A percentile compares a stretch with the other conserved stretches of the same genome.
phyloP scores from a whole-genome alignment of 352 stramenopile genomes.

The Phytophthora uliginosa region DNA sequence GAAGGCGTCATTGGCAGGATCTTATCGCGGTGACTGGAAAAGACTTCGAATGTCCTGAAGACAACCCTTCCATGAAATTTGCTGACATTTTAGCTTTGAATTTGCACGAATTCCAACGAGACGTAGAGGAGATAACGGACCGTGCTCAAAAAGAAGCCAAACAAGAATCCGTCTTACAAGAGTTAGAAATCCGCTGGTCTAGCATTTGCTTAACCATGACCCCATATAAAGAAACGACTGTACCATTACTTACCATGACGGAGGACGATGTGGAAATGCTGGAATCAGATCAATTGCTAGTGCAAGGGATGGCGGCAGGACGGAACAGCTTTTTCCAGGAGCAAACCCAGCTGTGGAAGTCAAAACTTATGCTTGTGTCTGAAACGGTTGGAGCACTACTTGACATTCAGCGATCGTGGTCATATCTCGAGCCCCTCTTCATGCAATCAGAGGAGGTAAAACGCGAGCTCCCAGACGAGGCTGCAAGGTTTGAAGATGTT shows the following conservation, averaged over 20 bases:
- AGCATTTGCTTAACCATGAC: slow-evolving; percentile 82
- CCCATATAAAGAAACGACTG: slow-evolving; percentile 88
- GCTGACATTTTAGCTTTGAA: slow-evolving; percentile 86
- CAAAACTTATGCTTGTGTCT: slow-evolving; percentile 71
- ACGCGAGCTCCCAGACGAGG: slow-evolving; percentile 93
- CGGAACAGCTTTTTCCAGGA: slow-evolving; percentile 79
- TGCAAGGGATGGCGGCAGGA: slow-evolving; percentile 94
- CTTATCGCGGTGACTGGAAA: slow-evolving; percentile 70
- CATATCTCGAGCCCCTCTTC: slow-evolving; percentile 96
- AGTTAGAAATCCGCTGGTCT: slow-evolving; percentile 86
- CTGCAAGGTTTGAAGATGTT: slow-evolving; percentile 89
- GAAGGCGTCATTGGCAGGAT: slow-evolving; percentile 78
- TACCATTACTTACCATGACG: slow-evolving; percentile 87
- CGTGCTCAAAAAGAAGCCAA: slow-evolving; percentile 93
- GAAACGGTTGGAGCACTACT: slow-evolving; percentile 91
- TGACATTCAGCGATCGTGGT: slow-evolving; percentile 97
- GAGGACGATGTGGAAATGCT: slow-evolving; percentile 97
- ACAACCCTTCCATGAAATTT: slow-evolving; percentile 78
- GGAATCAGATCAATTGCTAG: slow-evolving; percentile 95
- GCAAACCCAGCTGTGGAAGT: slow-evolving; percentile 65
- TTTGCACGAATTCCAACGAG: slow-evolving; percentile 79
- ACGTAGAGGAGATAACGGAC: slow-evolving; percentile 94
- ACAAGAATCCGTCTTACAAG: slow-evolving; percentile 85
- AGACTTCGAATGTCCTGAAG: slow-evolving; percentile 69
- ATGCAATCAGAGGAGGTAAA: slow-evolving; percentile 97